These are phyloP conservation scores for Mychonastes homosphaera DNA, from an alignment of 139 green algal genomes.

Conservation along the genomic window DNA sequence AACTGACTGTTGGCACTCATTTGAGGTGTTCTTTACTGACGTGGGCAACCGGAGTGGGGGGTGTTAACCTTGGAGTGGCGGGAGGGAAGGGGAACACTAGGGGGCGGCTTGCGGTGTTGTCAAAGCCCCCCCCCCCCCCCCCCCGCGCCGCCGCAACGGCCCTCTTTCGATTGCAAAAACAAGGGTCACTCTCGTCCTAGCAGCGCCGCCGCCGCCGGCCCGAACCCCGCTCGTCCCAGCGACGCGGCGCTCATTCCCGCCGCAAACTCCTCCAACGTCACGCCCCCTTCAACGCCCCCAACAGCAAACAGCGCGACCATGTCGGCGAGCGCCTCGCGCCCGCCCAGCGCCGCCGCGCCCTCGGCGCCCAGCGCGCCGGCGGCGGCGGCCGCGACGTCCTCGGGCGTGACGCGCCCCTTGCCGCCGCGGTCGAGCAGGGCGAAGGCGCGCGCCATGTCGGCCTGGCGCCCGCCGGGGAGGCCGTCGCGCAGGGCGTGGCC, in stretches of 20 bases:
- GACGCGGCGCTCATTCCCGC: slow-evolving; percentile 12
- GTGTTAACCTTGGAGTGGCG: too few species aligned
- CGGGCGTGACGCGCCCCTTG: slow-evolving; percentile 15
- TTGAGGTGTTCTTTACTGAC: too few species aligned
- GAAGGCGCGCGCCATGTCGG: slow-evolving; percentile 23
- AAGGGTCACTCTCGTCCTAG: too few species aligned
- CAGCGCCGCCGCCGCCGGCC: neutral
- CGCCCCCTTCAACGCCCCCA: slow-evolving; percentile 18
- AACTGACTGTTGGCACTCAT: too few species aligned
- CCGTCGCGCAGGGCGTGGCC: slow-evolving; percentile 4
- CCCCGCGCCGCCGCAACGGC: too few species aligned
- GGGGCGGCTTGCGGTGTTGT: too few species aligned
- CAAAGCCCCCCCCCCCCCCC: too few species aligned
- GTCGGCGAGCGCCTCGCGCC: slow-evolving; percentile 26
- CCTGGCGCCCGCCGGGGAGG: slow-evolving; percentile 1
- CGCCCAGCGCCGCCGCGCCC: too few species aligned
- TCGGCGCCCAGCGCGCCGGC: slow-evolving; percentile 24
- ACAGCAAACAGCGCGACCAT: slow-evolving; percentile 35
- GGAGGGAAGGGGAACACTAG: too few species aligned
- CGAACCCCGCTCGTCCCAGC: neutral
- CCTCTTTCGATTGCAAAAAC: too few species aligned
- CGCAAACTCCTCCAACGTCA: slow-evolving; percentile 23
- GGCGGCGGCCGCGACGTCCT: slow-evolving; percentile 20
- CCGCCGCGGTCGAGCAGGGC: slow-evolving; percentile 29
- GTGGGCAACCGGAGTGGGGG: too few species aligned